phyloP scores from a whole-genome alignment of 2,329 filamentous ascomycete genomes.

The Colletotrichum siamense region DNA sequence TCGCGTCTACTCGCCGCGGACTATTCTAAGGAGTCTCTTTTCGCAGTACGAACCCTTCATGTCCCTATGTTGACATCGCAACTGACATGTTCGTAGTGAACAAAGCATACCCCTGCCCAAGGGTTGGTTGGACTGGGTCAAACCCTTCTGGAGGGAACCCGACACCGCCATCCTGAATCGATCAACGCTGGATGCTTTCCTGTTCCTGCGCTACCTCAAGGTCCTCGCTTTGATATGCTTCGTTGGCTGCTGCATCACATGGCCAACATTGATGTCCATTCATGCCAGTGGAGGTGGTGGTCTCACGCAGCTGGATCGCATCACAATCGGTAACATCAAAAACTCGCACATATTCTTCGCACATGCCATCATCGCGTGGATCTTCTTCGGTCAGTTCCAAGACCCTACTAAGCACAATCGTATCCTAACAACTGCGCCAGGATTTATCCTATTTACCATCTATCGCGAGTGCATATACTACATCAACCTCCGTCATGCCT shows the following conservation, averaged over 20 bases:
- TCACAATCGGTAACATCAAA: conserved; percentile 60
- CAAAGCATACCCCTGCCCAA: conserved; percentile 47
- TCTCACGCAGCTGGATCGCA: conserved; percentile 65
- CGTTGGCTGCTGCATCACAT: conserved; percentile 81
- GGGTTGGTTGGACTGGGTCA: conserved; percentile 72
- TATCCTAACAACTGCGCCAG: conserved; percentile 24
- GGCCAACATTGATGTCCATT: conserved; percentile 83
- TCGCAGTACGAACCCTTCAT: conserved; percentile 46
- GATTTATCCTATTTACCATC: conserved; percentile 88
- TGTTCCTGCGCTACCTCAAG: conserved; percentile 76
- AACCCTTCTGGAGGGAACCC: conserved; percentile 67
- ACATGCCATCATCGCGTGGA: conserved; percentile 79
- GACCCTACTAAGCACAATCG: neutral
- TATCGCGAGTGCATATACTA: conserved; percentile 92
- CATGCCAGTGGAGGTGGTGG: conserved; percentile 80
- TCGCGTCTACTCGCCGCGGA: conserved; percentile 62
- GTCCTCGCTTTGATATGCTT: conserved; percentile 78
- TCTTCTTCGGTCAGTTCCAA: conserved; percentile 67
- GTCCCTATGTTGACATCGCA: no score
- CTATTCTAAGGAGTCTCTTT: conserved; percentile 53
- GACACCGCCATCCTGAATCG: conserved; percentile 88
- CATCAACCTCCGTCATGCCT: conserved; percentile 92
- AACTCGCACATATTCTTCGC: conserved; percentile 75
- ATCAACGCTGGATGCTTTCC: conserved; percentile 89
- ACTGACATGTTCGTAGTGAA: conserved; percentile 2